Percentiles rank a stretch among this genome's conserved stretches.
phyloP scores from a whole-genome alignment of 345 rosid species.

The Salix purpurea region DNA sequence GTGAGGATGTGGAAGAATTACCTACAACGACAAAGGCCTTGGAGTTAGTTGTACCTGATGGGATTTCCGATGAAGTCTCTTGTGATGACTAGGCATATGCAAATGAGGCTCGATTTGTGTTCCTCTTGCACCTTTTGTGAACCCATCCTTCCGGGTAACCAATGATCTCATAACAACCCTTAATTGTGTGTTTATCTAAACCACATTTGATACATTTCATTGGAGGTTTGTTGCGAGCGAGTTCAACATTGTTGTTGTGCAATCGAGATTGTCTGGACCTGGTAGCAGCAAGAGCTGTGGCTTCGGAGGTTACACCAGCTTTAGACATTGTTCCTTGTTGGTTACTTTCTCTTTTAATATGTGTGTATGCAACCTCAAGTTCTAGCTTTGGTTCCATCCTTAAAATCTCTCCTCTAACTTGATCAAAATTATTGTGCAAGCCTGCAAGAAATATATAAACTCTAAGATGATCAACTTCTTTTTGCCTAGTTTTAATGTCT shows the following conservation, averaged over 20 bases:
- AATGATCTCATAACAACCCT: neutral
- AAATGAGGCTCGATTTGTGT: neutral
- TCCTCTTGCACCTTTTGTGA: neutral
- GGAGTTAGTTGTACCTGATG: neutral
- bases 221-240: no score
- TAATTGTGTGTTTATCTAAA: neutral
- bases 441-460: neutral
- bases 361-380: neutral
- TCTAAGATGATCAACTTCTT: neutral
- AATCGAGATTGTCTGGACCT: no score
- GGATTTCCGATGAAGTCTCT: neutral
- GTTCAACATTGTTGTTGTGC: no score
- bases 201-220: neutral
- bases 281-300: no score
- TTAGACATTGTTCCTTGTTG: no score
- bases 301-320: neutral
- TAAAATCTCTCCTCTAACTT: neutral
- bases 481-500: neutral
- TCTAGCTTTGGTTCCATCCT: neutral
- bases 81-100: neutral
- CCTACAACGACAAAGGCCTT: neutral
- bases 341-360: no score
- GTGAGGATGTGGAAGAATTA: neutral
- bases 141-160: neutral
- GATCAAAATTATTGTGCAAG: neutral